Conservation (phyloP, 2,329 filamentous ascomycete genomes). For the Aspergillus sp. region DNA sequence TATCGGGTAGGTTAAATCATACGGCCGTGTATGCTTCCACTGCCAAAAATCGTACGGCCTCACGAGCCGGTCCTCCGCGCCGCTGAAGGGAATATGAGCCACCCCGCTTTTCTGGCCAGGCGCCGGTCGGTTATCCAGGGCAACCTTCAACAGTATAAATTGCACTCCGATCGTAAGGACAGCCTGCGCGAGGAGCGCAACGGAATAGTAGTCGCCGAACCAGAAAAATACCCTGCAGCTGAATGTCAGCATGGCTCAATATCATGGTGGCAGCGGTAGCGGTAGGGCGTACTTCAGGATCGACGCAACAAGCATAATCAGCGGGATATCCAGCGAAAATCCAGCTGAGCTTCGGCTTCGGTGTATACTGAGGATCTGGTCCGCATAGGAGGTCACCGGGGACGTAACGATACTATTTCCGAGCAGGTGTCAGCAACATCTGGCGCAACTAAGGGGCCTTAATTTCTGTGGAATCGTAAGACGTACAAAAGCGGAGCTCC, state of each 20-base stretch:
- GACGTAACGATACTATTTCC: constrained; percentile 57
- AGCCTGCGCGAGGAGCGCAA: constrained; percentile 60
- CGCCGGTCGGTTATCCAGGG: constrained; percentile 56
- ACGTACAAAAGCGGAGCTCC: constrained; percentile 51
- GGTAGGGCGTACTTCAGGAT: constrained; percentile 55
- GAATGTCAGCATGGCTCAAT: constrained; percentile 2
- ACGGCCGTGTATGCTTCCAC: constrained; percentile 57
- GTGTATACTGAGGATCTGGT: constrained; percentile 66
- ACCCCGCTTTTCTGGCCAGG: constrained; percentile 39
- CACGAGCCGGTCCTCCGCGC: constrained; percentile 27
- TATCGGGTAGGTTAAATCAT: constrained; percentile 25
- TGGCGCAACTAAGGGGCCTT: not conserved
- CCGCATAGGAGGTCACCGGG: constrained; percentile 64
- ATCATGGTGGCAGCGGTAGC: not conserved
- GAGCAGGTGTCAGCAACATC: constrained; percentile 2
- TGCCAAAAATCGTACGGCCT: constrained; percentile 65
- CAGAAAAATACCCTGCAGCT: constrained; percentile 61
- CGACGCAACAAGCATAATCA: constrained; percentile 66
- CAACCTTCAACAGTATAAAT: constrained; percentile 59
- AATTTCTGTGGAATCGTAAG: not conserved
- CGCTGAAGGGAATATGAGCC: constrained; percentile 44
- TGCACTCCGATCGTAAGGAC: constrained; percentile 61
- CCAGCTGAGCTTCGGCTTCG: constrained; percentile 59
- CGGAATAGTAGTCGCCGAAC: constrained; percentile 62
- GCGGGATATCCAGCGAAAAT: constrained; percentile 65